Conservation (phyloP, 169 alveolate genomes). For the Babesia sp. region DNA sequence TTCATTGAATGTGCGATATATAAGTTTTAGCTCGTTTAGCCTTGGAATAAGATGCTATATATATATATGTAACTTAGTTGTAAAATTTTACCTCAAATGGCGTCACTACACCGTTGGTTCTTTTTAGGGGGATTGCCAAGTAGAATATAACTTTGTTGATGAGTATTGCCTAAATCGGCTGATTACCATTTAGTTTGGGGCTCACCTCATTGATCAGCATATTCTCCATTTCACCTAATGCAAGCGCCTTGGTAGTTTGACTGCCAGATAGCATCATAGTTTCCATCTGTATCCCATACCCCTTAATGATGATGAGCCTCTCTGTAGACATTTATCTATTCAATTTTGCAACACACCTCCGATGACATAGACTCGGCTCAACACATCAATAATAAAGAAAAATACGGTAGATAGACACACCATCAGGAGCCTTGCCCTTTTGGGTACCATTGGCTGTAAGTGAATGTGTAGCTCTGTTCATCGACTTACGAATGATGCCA, state of each 20-base stretch:
- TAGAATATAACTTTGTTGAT: slow-evolving; percentile 49
- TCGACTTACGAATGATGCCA: slow-evolving; percentile 6
- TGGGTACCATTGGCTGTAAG: background rate
- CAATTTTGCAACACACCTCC: background rate
- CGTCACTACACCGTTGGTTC: slow-evolving; percentile 32
- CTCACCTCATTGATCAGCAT: slow-evolving; percentile 63
- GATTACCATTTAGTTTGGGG: background rate
- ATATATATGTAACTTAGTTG: too few relatives aligned
- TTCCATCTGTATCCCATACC: slow-evolving; percentile 58
- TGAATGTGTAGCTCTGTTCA: background rate
- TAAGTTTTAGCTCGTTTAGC: slow-evolving; percentile 10
- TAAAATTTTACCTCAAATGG: slow-evolving; percentile 39
- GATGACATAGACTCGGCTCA: background rate
- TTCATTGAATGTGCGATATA: slow-evolving; percentile 35
- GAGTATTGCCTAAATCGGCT: slow-evolving; percentile 35
- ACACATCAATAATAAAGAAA: background rate
- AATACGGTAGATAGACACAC: background rate
- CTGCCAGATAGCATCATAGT: background rate
- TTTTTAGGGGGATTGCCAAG: slow-evolving; percentile 36
- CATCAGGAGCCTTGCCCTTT: background rate
- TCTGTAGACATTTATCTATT: slow-evolving; percentile 19
- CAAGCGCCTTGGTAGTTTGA: slow-evolving; percentile 2
- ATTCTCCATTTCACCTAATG: slow-evolving; percentile 24
- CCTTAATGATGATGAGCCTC: slow-evolving; percentile 36
- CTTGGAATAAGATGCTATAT: slow-evolving; percentile 35